Evolutionary conservation across 2,329 filamentous ascomycete species (phyloP).

Genomic region (Alternaria metachromatica): DNA sequence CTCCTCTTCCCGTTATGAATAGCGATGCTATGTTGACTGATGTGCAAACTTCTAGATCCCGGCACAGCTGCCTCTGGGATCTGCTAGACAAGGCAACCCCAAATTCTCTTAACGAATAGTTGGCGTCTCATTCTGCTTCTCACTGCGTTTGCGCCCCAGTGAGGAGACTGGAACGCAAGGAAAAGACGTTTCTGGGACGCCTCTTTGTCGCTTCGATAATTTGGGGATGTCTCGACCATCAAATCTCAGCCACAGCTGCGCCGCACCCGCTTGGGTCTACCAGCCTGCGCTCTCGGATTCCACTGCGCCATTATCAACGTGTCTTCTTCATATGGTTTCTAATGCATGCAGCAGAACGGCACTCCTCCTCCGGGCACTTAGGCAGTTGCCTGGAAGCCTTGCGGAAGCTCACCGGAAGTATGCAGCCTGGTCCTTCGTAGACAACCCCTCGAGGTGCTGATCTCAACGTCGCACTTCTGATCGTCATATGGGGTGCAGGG

Average conservation of each 20-base stretch:
- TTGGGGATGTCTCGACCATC: not conserved
- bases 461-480: not conserved
- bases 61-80: not conserved
- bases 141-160: not conserved
- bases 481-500: not conserved
- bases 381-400: not conserved
- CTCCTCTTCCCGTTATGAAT: not conserved
- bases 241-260: not conserved
- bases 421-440: not conserved
- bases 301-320: not conserved
- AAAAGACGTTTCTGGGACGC: not conserved
- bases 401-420: not conserved
- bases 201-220: not conserved
- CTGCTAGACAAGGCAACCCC: not conserved
- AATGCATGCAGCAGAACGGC: not conserved
- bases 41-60: slow-evolving; percentile 5
- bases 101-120: not conserved
- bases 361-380: not conserved
- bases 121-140: not conserved
- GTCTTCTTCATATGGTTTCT: not conserved
- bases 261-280: not conserved
- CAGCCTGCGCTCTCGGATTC: not conserved
- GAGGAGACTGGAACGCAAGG: not conserved
- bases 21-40: not conserved
- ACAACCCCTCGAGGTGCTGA: not conserved